Evolutionary conservation across 78 protist species (phyloP).

Genomic region (Dictyostelium firmibasis): DNA sequence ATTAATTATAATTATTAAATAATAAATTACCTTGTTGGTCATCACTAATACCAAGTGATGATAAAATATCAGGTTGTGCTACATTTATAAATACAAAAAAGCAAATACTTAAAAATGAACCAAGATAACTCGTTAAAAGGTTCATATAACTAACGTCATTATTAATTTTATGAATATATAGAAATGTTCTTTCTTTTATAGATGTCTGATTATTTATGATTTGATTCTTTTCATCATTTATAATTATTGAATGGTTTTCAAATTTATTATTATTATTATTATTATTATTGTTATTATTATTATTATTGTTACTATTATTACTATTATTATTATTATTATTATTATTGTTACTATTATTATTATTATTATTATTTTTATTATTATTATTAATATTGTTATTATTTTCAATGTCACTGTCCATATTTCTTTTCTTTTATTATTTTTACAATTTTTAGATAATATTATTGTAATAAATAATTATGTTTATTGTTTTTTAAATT

Average conservation of each 20-base stretch:
- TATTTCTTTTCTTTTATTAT: not conserved
- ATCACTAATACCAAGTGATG: constrained; percentile 20
- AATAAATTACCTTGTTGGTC: constrained; percentile 34
- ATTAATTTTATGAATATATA: constrained; percentile 40
- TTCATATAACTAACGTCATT: constrained; percentile 17
- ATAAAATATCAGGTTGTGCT: constrained; percentile 50
- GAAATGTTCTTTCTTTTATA: constrained; percentile 11
- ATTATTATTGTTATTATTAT: not conserved
- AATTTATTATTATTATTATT: not conserved
- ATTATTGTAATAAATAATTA: too few species aligned
- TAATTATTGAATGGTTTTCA: not conserved
- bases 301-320: too few species aligned
- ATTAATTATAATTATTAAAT: not conserved
- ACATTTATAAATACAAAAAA: constrained; percentile 75
- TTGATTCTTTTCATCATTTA: not conserved
- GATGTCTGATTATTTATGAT: not conserved
- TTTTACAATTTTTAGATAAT: not conserved
- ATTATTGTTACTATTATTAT: not conserved
- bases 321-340: too few species aligned
- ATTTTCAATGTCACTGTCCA: not conserved
- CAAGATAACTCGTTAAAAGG: constrained; percentile 52
- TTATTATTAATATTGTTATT: not conserved
- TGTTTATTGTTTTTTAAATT: too few species aligned
- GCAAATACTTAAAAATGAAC: constrained; percentile 57
- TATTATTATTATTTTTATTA: not conserved